Percentiles rank a stretch among this genome's conserved stretches.
phyloP scores from a whole-genome alignment of 768 basidiomycete genomes.

The Lactarius hatsudake region DNA sequence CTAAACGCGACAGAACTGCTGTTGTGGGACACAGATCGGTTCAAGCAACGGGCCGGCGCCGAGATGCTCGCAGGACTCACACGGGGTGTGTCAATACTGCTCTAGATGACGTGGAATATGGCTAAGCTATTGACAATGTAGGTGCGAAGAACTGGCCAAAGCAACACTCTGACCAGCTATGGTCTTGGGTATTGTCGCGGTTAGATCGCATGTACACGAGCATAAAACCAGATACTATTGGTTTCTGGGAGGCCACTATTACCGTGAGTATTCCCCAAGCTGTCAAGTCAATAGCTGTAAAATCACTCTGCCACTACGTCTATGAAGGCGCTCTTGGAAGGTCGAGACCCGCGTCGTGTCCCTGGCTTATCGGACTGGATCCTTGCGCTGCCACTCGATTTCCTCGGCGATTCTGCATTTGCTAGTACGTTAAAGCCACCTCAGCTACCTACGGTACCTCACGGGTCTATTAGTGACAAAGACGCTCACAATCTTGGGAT shows the following conservation, averaged over 20 bases:
- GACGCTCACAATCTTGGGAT: slow-evolving; percentile 60
- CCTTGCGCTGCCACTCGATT: slow-evolving; percentile 71
- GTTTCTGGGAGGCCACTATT: slow-evolving; percentile 70
- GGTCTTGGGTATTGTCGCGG: slow-evolving; percentile 67
- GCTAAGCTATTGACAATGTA: slow-evolving; percentile 32
- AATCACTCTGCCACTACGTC: not conserved
- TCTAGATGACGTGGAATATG: not conserved
- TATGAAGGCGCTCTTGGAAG: slow-evolving; percentile 43
- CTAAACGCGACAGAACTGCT: slow-evolving; percentile 58
- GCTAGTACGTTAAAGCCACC: slow-evolving; percentile 51
- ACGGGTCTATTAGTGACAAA: slow-evolving; percentile 61
- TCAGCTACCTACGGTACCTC: slow-evolving; percentile 14
- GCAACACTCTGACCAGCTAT: slow-evolving; percentile 50
- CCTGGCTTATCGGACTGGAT: slow-evolving; percentile 75
- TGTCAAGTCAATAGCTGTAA: slow-evolving; percentile 3
- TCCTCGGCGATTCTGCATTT: slow-evolving; percentile 83
- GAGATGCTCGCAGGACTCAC: slow-evolving; percentile 72
- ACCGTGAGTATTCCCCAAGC: slow-evolving; percentile 39
- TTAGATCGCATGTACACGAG: slow-evolving; percentile 64
- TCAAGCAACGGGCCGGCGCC: slow-evolving; percentile 80
- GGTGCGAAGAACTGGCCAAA: slow-evolving; percentile 85
- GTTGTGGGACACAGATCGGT: slow-evolving; percentile 66
- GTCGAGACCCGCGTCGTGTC: slow-evolving; percentile 79
- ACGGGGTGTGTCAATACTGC: slow-evolving; percentile 51
- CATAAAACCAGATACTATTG: slow-evolving; percentile 82